Evolutionary conservation across 2,329 filamentous ascomycete species (phyloP).

Genomic region (Epichloe glyceriae): DNA sequence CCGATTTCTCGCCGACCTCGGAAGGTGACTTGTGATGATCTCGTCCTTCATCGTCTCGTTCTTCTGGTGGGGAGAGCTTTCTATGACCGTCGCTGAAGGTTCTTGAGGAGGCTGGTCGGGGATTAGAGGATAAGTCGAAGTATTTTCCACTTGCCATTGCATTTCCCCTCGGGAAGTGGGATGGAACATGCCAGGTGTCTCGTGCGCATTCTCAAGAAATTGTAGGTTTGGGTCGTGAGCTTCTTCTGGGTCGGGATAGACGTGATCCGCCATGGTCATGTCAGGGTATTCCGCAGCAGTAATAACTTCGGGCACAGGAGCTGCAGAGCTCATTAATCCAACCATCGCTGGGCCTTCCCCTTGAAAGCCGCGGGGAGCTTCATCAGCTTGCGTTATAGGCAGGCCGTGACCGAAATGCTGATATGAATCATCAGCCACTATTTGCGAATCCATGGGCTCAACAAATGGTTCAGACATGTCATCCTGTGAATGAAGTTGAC

Average conservation of each 20-base stretch:
- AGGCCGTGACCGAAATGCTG: slow-evolving; percentile 1
- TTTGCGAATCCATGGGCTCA: neutral
- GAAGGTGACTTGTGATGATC: neutral
- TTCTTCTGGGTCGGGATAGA: neutral
- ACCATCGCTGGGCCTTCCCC: neutral
- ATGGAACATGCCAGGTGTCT: neutral
- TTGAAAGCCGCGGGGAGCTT: neutral
- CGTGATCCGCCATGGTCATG: neutral
- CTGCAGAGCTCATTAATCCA: neutral
- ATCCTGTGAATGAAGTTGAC: neutral
- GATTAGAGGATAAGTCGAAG: neutral
- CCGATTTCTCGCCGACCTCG: neutral
- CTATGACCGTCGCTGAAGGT: neutral
- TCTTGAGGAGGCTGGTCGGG: neutral
- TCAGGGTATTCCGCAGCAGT: neutral
- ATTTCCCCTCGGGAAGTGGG: neutral
- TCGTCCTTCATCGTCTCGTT: neutral
- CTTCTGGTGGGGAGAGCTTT: slow-evolving; percentile 1
- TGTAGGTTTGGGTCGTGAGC: slow-evolving; percentile 10
- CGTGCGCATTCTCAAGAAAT: slow-evolving; percentile 1
- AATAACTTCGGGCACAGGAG: neutral
- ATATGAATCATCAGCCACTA: neutral
- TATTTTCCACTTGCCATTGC: neutral
- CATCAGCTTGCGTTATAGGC: neutral
- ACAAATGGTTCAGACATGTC: neutral